phyloP scores from a whole-genome alignment of 73 alveolate genomes.

The Symbiodinium pilosum region DNA sequence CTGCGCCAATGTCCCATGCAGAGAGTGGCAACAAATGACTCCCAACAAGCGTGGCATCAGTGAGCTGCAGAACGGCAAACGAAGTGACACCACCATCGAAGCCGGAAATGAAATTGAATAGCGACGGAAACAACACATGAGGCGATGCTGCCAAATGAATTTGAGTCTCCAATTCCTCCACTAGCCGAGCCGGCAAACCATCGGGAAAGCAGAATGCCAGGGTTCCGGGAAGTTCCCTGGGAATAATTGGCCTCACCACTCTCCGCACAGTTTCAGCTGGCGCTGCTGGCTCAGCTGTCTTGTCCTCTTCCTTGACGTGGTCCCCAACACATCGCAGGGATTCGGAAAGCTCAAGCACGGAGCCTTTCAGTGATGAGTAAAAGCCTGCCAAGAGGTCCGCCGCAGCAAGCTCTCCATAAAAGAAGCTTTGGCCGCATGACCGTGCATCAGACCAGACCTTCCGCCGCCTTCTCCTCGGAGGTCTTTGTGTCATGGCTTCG shows the following conservation, averaged over 20 bases:
- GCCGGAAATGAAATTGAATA: slow-evolving; percentile 54
- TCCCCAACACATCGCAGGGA: slow-evolving; percentile 15
- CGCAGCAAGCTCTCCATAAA: background rate
- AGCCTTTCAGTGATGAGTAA: slow-evolving; percentile 10
- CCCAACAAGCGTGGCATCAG: slow-evolving; percentile 47
- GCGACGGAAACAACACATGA: slow-evolving; percentile 67
- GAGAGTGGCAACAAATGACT: slow-evolving; percentile 27
- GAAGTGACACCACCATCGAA: slow-evolving; percentile 64
- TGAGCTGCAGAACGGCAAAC: slow-evolving; percentile 71
- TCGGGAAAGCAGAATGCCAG: too few relatives aligned
- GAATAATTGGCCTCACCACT: background rate
- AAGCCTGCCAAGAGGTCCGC: background rate
- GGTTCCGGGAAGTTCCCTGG: background rate
- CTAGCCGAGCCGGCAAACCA: background rate
- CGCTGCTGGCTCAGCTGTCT: background rate
- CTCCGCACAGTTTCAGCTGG: background rate
- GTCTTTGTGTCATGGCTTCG: background rate
- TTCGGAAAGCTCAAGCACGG: slow-evolving; percentile 37
- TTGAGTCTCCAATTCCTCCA: background rate
- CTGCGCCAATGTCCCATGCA: slow-evolving; percentile 73
- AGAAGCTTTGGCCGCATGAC: background rate
- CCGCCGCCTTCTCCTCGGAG: background rate
- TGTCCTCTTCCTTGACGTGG: background rate
- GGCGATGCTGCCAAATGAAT: slow-evolving; percentile 25
- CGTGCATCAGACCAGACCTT: background rate